These are phyloP conservation scores for Stevia rebaudiana DNA, from an alignment of 140 eudicot species.

Conservation along the genomic window DNA sequence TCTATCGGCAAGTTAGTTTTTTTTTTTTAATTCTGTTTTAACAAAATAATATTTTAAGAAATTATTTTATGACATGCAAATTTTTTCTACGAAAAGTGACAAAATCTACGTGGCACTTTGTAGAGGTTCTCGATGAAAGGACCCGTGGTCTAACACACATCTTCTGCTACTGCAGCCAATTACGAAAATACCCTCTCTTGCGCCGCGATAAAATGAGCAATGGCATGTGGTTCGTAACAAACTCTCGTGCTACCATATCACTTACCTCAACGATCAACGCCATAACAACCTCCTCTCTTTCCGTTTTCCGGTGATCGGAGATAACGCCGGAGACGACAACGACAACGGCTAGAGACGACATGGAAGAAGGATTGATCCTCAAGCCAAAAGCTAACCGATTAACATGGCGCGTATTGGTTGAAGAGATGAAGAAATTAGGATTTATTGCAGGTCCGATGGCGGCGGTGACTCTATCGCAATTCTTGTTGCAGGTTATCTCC, in stretches of 20 bases:
- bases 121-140: not conserved
- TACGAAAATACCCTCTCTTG: not conserved
- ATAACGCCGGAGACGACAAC: no score
- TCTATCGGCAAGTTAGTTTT: no score
- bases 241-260: not conserved
- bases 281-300: constrained; percentile 1
- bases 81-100: not conserved
- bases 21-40: no score
- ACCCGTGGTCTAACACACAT: not conserved
- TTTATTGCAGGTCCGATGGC: constrained; percentile 52
- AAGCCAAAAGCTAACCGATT: not conserved
- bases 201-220: not conserved
- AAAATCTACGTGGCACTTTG: not conserved
- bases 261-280: not conserved
- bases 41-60: no score
- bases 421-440: constrained; percentile 40
- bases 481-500: constrained; percentile 40
- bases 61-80: no score
- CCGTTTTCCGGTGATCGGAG: constrained; percentile 9
- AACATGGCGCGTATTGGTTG: constrained; percentile 24
- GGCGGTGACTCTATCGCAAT: constrained; percentile 40
- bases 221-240: not conserved
- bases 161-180: not conserved
- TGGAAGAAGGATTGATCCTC: constrained; percentile 40
- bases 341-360: constrained; percentile 10